These are phyloP conservation scores for Fusarium beomiforme DNA, from an alignment of 2,329 filamentous ascomycete genomes.

Conservation along the genomic window DNA sequence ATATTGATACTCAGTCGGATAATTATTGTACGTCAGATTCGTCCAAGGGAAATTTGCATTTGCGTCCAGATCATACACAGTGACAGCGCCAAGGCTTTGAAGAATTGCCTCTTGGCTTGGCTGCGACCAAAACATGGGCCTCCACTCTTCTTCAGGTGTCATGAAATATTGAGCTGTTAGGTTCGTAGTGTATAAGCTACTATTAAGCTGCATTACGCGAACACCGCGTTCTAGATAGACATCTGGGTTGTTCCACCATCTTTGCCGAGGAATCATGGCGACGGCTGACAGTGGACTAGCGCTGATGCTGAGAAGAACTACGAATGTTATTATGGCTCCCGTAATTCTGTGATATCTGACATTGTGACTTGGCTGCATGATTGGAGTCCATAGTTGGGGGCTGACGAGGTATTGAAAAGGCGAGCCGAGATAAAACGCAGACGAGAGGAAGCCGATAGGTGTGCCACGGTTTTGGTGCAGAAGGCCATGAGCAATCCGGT, in stretches of 20 bases:
- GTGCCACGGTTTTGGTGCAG: background rate
- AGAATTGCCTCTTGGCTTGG: too few relatives aligned
- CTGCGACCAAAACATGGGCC: too few relatives aligned
- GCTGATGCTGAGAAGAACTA: background rate
- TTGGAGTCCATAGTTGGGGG: background rate
- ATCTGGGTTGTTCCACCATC: background rate
- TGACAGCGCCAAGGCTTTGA: too few relatives aligned
- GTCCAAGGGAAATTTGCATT: too few relatives aligned
- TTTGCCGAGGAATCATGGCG: slow-evolving; percentile 11
- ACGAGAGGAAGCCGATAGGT: slow-evolving; percentile 4
- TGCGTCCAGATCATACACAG: too few relatives aligned
- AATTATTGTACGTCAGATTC: too few relatives aligned
- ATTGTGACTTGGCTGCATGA: background rate
- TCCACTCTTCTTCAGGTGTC: too few relatives aligned
- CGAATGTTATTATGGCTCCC: background rate
- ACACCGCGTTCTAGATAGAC: background rate
- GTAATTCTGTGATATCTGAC: background rate
- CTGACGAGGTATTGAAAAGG: slow-evolving; percentile 4
- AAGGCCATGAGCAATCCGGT: background rate
- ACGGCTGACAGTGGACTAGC: slow-evolving; percentile 10
- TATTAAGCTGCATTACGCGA: too few relatives aligned
- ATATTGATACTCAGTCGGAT: too few relatives aligned
- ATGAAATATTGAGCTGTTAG: too few relatives aligned
- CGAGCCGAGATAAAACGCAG: background rate
- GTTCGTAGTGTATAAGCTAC: too few relatives aligned